Conservation (phyloP, 129 eudicot genomes). For the Gnaphalium uliginosum region DNA sequence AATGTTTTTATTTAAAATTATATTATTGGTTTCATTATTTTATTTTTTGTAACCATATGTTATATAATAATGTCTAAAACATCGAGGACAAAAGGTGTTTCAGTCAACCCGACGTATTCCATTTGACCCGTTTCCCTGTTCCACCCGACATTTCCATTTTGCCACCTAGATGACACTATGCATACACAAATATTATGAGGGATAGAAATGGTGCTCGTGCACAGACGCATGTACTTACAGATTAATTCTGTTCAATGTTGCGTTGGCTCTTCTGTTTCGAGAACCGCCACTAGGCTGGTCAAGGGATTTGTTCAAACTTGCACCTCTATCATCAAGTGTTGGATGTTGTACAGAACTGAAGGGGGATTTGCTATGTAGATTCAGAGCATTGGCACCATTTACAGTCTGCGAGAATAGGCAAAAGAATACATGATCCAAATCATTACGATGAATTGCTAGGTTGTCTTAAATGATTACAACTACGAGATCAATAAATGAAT, state of each 20-base stretch:
- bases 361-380: slow-evolving; percentile 19
- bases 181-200: not conserved
- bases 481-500: slow-evolving; percentile 3
- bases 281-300: slow-evolving; percentile 28
- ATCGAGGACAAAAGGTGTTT: not conserved
- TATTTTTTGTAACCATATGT: not conserved
- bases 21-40: no score
- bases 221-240: slow-evolving; percentile 56
- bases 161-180: slow-evolving; percentile 6
- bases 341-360: slow-evolving; percentile 22
- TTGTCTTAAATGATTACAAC: not conserved
- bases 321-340: slow-evolving; percentile 30
- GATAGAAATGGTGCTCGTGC: not conserved
- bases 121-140: not conserved
- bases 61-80: not conserved
- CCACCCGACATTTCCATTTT: not conserved
- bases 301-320: slow-evolving; percentile 22
- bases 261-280: slow-evolving; percentile 33
- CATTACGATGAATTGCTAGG: not conserved
- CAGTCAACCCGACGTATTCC: not conserved
- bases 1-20: not conserved
- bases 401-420: slow-evolving; percentile 25
- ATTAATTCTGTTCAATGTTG: slow-evolving; percentile 60
- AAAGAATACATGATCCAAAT: not conserved
- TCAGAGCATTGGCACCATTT: slow-evolving; percentile 18